phyloP scores from a whole-genome alignment of 805 yeast species.

The Wickerhamiella dianesei region DNA sequence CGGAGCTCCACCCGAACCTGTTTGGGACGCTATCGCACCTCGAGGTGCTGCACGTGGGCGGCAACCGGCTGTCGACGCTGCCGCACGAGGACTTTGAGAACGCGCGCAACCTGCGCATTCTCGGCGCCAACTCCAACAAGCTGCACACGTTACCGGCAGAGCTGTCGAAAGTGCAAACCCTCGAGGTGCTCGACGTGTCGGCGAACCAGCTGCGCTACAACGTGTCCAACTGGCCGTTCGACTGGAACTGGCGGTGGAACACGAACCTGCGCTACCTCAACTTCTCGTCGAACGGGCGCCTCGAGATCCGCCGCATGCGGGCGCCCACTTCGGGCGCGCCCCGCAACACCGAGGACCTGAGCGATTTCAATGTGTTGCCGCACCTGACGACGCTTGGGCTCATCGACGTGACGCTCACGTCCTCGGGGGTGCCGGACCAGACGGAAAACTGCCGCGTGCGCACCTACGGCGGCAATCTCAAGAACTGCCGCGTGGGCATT shows the following conservation, averaged over 20 bases:
- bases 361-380: constrained; percentile 61
- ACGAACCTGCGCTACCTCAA: constrained; percentile 62
- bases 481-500: constrained; percentile 74
- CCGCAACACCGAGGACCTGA: constrained; percentile 22
- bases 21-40: constrained; percentile 42
- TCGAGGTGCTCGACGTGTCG: constrained; percentile 76
- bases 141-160: constrained; percentile 83
- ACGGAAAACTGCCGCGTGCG: constrained; percentile 69
- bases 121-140: constrained; percentile 72
- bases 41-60: constrained; percentile 61
- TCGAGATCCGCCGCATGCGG: constrained; percentile 53
- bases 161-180: constrained; percentile 47
- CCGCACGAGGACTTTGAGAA: constrained; percentile 76
- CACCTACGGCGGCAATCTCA: constrained; percentile 71
- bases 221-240: constrained; percentile 86
- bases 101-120: constrained; percentile 41
- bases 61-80: constrained; percentile 62
- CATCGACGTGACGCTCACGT: constrained; percentile 89
- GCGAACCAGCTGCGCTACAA: constrained; percentile 83
- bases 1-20: constrained; percentile 71
- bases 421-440: constrained; percentile 83
- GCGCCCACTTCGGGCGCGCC: constrained; percentile 24
- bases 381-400: constrained; percentile 64
- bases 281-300: constrained; percentile 81
- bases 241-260: constrained; percentile 96